Evolutionary conservation across 75 land plant genomes (phyloP), one percentile per base, ranked within the genome.

Genomic region (Ceratopteris richardii): DNA sequence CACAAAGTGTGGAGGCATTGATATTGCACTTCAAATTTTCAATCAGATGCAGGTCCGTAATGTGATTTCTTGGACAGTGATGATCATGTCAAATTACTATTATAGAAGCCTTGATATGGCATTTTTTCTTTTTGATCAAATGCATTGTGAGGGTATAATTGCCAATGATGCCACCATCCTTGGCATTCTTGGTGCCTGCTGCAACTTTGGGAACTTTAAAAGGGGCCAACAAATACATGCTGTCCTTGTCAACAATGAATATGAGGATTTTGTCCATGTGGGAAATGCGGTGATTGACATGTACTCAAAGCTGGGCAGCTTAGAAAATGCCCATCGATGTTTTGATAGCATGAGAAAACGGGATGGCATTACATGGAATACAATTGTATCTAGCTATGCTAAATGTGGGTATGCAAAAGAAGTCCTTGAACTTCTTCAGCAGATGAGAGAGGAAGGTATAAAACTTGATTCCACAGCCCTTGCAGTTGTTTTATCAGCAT

Each of bases 351-450:
- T 83, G 82, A n/a, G 28, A 1, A 16, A 28, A 9, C 76, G 31
- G 58, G 75, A 77, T 37, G 77, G 67, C 0, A 74, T 83, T 27
- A 65, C 82, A 10, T 83, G 87, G 87, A 83, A 83, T 53, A 58
- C 80, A 0, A 76, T 83, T 67, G 76, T 83, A 7, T 73, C 66
- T 62, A 79, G 80, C 10, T 79, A 83, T 63, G 77, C 66, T 0
- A 65, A 68, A 28, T 59, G 39, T 63, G 82, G 78, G 0, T 31
- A 77, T 43, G 74, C 50, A 43, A 46, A 18, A 21, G 72, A 79
- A 47, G 82, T 77, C 9, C 23, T 79, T 66, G 42, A 19, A 17
- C 31, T 79, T 40, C 70, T 76, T 39, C 33, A 73, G 47, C 62
- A 43, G 55, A 79, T 83, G 87, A 21, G 75, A 66, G 60, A 67